Conservation (phyloP, 2,329 filamentous ascomycete species). For the Ophiosphaerella herpotricha region DNA sequence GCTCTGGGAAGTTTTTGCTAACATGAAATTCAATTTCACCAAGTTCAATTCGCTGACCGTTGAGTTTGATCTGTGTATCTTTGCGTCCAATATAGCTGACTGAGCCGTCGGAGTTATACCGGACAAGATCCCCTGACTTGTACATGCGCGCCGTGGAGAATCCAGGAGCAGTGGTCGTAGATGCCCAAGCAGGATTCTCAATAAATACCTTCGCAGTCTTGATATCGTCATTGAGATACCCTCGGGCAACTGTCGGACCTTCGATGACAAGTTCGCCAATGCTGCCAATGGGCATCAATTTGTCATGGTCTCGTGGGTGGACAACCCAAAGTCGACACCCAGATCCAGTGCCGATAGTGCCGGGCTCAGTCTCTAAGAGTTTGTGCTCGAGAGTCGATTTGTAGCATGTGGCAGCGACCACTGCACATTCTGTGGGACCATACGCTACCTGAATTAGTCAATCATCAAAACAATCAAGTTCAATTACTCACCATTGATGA, state of each 20-base stretch:
- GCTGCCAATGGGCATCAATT: conserved; percentile 37
- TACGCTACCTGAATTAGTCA: conserved; percentile 17
- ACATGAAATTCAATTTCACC: conserved; percentile 39
- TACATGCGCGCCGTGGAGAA: conserved; percentile 24
- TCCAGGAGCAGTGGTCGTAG: conserved; percentile 10
- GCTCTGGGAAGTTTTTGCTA: conserved; percentile 38
- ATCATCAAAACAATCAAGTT: too few relatives aligned
- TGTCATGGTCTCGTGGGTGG: conserved; percentile 45
- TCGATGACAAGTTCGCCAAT: conserved; percentile 48
- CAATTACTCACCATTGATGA: conserved; percentile 43
- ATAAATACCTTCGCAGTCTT: conserved; percentile 35
- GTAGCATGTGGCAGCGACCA: conserved; percentile 29
- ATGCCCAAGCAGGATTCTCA: conserved; percentile 34
- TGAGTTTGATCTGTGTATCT: conserved; percentile 38
- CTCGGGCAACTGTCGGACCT: conserved; percentile 51
- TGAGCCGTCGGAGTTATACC: conserved; percentile 31
- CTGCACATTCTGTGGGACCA: conserved; percentile 40
- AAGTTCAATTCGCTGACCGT: conserved; percentile 37
- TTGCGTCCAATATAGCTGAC: conserved; percentile 34
- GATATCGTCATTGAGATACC: conserved; percentile 29
- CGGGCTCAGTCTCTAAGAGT: conserved; percentile 29
- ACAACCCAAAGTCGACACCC: conserved; percentile 47
- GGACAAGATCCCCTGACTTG: conserved; percentile 25
- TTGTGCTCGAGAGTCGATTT: conserved; percentile 32
- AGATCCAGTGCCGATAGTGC: conserved; percentile 38